A percentile compares a stretch with the other conserved stretches of the same genome.
phyloP scores from a whole-genome alignment of 2,329 filamentous ascomycete species.

The Cladosporium cucumerinum region DNA sequence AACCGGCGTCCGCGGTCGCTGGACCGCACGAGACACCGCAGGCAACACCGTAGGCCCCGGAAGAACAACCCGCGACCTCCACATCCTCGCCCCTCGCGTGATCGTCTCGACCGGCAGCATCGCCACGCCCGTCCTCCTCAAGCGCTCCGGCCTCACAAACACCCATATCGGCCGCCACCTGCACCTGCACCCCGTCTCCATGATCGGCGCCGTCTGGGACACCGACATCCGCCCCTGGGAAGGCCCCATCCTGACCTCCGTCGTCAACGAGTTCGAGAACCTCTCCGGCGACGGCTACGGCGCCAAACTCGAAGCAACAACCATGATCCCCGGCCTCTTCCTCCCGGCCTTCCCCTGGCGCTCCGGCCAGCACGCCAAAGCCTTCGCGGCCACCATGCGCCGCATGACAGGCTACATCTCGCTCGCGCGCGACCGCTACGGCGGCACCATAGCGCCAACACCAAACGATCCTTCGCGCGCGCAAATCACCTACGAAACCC shows the following conservation, averaged over 20 bases:
- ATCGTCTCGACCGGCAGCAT: conserved; percentile 75
- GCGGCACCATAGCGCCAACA: conserved; percentile 71
- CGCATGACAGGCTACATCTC: conserved; percentile 71
- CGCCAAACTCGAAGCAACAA: conserved; percentile 71
- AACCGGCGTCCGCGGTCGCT: conserved; percentile 68
- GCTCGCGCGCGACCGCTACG: conserved; percentile 71
- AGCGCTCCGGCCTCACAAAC: conserved; percentile 77
- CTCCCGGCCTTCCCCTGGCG: conserved; percentile 64
- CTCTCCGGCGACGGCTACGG: conserved; percentile 78
- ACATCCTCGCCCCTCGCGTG: conserved; percentile 75
- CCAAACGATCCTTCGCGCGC: conserved; percentile 57
- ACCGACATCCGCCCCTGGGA: conserved; percentile 62
- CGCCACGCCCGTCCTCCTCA: conserved; percentile 71
- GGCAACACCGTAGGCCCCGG: conserved; percentile 56
- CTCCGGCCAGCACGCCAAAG: conserved; percentile 68
- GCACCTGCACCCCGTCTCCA: conserved; percentile 69
- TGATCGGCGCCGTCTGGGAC: conserved; percentile 60
- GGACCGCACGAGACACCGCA: conserved; percentile 67
- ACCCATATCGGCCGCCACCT: conserved; percentile 78
- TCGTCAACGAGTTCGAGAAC: conserved; percentile 75
- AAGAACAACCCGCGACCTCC: conserved; percentile 57
- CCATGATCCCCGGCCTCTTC: conserved; percentile 68
- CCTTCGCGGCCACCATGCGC: conserved; percentile 64
- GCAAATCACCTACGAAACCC: conserved; percentile 67
- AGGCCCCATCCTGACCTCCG: conserved; percentile 75